Percentiles rank a stretch among this genome's conserved stretches.
These are phyloP conservation scores for Crepidotus variabilis DNA, from an alignment of 768 basidiomycete species.

Conservation along the genomic window DNA sequence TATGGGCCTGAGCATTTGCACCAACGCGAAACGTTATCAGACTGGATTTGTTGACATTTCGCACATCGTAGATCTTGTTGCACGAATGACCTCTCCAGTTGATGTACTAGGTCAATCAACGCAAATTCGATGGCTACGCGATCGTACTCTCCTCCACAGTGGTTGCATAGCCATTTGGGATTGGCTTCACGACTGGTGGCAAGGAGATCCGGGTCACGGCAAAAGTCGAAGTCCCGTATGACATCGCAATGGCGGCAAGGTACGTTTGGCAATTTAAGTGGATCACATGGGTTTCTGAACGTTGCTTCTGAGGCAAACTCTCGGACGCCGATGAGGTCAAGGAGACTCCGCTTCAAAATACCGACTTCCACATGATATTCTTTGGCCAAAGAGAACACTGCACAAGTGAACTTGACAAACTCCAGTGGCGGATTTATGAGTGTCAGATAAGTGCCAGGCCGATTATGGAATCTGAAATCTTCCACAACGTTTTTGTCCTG, in stretches of 20 bases:
- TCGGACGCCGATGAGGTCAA: constrained; percentile 82
- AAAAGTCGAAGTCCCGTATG: constrained; percentile 91
- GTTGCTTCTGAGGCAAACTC: constrained; percentile 84
- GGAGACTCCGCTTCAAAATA: constrained; percentile 80
- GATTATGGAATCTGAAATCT: constrained; percentile 76
- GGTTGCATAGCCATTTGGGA: constrained; percentile 64
- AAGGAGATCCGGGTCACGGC: constrained; percentile 83
- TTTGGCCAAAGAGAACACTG: constrained; percentile 72
- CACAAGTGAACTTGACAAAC: constrained; percentile 83
- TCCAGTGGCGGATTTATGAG: constrained; percentile 82
- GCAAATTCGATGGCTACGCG: constrained; percentile 82
- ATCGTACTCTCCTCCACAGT: constrained; percentile 86
- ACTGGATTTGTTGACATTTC: constrained; percentile 88
- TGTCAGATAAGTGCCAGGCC: constrained; percentile 83
- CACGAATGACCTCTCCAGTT: constrained; percentile 69
- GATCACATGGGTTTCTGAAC: constrained; percentile 91
- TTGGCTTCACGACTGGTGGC: constrained; percentile 48
- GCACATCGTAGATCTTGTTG: constrained; percentile 88
- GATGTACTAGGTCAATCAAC: constrained; percentile 71
- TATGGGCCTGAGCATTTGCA: constrained; percentile 90
- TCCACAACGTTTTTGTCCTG: constrained; percentile 45
- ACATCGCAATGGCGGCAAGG: constrained; percentile 86
- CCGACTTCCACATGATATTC: constrained; percentile 88
- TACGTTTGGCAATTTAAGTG: constrained; percentile 79
- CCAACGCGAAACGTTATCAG: constrained; percentile 80